Conservation (phyloP, 2,329 filamentous ascomycete genomes). For the Claviceps sp. region DNA sequence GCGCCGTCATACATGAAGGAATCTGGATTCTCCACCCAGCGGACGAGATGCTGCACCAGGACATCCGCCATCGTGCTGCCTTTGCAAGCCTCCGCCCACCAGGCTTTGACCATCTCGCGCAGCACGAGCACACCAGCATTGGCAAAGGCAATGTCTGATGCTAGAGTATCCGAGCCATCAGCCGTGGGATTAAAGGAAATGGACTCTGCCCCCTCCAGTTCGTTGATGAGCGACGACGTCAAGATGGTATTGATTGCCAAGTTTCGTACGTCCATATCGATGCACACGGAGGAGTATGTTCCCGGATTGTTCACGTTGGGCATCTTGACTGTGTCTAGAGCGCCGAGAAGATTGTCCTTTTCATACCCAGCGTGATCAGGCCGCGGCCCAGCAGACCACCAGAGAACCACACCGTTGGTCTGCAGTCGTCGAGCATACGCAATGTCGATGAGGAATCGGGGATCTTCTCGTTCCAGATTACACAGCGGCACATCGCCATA, state of each 20-base stretch:
- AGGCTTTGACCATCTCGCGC: slow-evolving; percentile 95
- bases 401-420: slow-evolving; percentile 83
- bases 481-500: slow-evolving; percentile 93
- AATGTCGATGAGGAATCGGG: slow-evolving; percentile 87
- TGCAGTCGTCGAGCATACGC: slow-evolving; percentile 84
- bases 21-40: slow-evolving; percentile 89
- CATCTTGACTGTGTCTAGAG: slow-evolving; percentile 80
- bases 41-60: slow-evolving; percentile 91
- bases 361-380: slow-evolving; percentile 96
- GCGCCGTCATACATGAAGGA: slow-evolving; percentile 93
- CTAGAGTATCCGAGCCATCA: slow-evolving; percentile 40
- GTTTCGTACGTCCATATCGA: slow-evolving; percentile 87
- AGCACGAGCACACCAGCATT: slow-evolving; percentile 80
- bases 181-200: slow-evolving; percentile 58
- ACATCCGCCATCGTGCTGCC: slow-evolving; percentile 93
- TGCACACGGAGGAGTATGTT: slow-evolving; percentile 90
- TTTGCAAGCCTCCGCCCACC: slow-evolving; percentile 90
- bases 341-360: slow-evolving; percentile 72
- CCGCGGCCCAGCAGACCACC: slow-evolving; percentile 81
- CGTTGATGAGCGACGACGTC: slow-evolving; percentile 91
- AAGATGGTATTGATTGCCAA: slow-evolving; percentile 95
- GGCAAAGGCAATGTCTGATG: slow-evolving; percentile 85
- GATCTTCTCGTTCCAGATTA: slow-evolving; percentile 89
- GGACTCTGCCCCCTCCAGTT: slow-evolving; percentile 80
- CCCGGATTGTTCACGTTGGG: slow-evolving; percentile 86